Evolutionary conservation across 2,329 filamentous ascomycete genomes (phyloP), one percentile per base, ranked within the genome.

Genomic region (Diaporthe aspalathi): DNA sequence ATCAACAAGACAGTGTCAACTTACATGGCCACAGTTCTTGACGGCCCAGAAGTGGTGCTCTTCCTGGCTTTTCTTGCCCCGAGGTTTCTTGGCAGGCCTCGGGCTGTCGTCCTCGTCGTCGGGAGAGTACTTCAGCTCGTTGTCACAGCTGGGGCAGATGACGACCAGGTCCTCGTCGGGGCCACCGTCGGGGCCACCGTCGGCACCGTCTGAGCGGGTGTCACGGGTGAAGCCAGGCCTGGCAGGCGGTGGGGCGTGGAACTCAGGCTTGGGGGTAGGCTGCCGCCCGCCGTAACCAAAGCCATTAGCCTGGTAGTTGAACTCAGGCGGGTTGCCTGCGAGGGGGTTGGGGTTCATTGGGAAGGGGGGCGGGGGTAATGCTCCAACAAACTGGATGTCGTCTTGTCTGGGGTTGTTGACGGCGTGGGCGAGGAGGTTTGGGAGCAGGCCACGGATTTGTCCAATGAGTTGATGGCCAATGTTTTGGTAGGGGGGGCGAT

Each of bases 41-140:
- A 96, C 87, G 0, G 96, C 92, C 94, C 95, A 98, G 73, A 98
- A 95, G 77, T 97, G 93, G 78, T 93, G 91, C 81, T 97, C 94
- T 27, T 86, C 87, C 8, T 84, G 81, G 24, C 86, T 83, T 76
- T 87, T 90, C 60, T 83, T 82, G 49, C 83, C 86, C 22, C 83
- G 81, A 12, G 80, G 76, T 73, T 82, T 86, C 77, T 82, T 83
- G 2, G 77, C 63, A 0, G 80, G 78, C 6, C 65, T 69, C 6
- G 78, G 77, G 24, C 74, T 73, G 32, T 74, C 76, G 5, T 77
- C 76, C 24, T 76, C 75, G 49, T 83, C 81, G 1, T 83, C 79
- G 0, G 90, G 90, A 17, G 94, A 93, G 65, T 92, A 90, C 7
- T 94, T 92, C 20, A 99, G 84, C 81, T 98, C 95, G 71, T 93